Percentiles rank a stretch among this genome's conserved stretches.
phyloP scores from a whole-genome alignment of 2,329 filamentous ascomycete species.

The Lasiodiplodia theobromae region DNA sequence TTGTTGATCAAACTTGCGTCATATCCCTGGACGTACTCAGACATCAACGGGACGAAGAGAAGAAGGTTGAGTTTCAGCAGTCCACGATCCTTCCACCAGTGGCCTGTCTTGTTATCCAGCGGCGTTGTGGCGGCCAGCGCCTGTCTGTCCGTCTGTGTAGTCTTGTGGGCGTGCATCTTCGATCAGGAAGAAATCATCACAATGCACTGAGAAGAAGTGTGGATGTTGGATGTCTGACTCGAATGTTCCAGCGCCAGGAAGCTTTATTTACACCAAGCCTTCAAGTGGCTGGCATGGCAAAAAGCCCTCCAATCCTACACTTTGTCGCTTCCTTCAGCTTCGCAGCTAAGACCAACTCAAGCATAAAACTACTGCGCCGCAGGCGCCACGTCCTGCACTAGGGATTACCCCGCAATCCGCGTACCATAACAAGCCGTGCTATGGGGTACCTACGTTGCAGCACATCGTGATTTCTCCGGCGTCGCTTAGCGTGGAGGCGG shows the following conservation, averaged over 20 bases:
- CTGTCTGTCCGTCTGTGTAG: conserved; percentile 6
- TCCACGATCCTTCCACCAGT: conserved; percentile 25
- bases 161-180: conserved; percentile 17
- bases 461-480: conserved; percentile 7
- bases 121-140: conserved; percentile 22
- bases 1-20: conserved; percentile 28
- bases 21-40: conserved; percentile 27
- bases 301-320: neutral
- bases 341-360: neutral
- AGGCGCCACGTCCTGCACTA: neutral
- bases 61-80: conserved; percentile 20
- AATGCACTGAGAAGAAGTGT: neutral
- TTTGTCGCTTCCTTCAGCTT: neutral
- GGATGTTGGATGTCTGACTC: neutral
- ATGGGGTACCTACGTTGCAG: conserved; percentile 12
- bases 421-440: neutral
- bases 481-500: conserved; percentile 17
- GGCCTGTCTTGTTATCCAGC: conserved; percentile 21
- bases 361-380: conserved; percentile 8
- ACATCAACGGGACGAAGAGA: conserved; percentile 22
- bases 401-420: conserved; percentile 10
- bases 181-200: neutral
- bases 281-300: conserved; percentile 1
- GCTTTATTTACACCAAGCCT: conserved; percentile 13
- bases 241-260: neutral